Base-by-base conservation (phyloP, 805 yeast genomes). In the Spathaspora gorwiae region DNA sequence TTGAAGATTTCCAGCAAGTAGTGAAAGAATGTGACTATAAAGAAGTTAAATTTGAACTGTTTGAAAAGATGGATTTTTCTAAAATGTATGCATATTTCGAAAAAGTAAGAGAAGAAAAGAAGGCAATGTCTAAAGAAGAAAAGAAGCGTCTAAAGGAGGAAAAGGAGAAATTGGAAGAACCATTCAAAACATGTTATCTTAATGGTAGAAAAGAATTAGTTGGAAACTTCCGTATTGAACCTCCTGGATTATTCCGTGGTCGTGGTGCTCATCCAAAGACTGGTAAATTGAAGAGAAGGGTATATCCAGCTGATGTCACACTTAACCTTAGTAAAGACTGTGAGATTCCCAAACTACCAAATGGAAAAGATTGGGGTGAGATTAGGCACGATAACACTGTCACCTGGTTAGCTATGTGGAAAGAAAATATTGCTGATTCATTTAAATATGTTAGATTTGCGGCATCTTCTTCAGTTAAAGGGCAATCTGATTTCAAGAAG, bases 241-340 rank as follows among this genome's bases (percentile, higher is more conserved):
- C 98, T 30, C 98, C 99, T 0, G 97, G 96, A 1, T 70, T 92
- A 45, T 92, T 90, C 61, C 76, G 97, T 64, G 99, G 98, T 37
- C 86, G 98, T 64, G 98, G 97, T 58, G 90, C 92, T 0, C 98
- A 90, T 63, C 98, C 98, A 13, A 89, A 87, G 63, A 90, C 97
- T 1, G 99, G 99, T 37, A 87, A 84, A 60, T 67, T 90, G 46
- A 92, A 92, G 62, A 79, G 84, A 56, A 77, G 99, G 52, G 96
- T 92, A 12, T 64, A 47, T 44, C 97, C 99, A 1, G 97, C 92
- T 66, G 94, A 88, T 56, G 85, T 92, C 38, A 85, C 92, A 0
- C 68, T 92, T 49, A 92, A 92, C 61, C 70, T 92, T 49, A 84
- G 96, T 46, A 73, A 76, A 52, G 87, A 77, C 14, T 86, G 83